phyloP scores from a whole-genome alignment of 2,329 filamentous ascomycete species.

The Exophiala sideris region DNA sequence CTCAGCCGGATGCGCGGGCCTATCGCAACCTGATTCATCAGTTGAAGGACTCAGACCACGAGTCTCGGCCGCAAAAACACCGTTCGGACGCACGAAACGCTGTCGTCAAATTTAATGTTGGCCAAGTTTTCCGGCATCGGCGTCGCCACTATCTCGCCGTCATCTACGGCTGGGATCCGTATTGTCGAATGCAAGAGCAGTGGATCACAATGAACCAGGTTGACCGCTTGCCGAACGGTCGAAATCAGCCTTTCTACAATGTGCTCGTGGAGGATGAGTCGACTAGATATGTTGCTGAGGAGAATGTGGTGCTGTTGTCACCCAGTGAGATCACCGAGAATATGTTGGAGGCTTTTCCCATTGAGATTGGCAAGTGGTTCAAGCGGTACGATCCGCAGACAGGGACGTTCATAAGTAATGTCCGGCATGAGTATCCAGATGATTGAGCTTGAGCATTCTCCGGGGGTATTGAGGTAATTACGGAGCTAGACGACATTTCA shows the following conservation, averaged over 20 bases:
- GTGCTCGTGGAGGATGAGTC: constrained; percentile 72
- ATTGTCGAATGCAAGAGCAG: constrained; percentile 57
- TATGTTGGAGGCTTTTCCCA: constrained; percentile 19
- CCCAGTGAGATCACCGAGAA: constrained; percentile 54
- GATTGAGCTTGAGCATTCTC: constrained; percentile 50
- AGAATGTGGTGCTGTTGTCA: constrained; percentile 68
- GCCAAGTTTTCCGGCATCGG: constrained; percentile 79
- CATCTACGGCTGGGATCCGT: constrained; percentile 80
- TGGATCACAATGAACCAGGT: constrained; percentile 66
- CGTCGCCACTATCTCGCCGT: constrained; percentile 76
- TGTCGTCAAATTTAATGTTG: constrained; percentile 64
- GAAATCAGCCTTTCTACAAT: constrained; percentile 75
- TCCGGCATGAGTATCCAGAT: constrained; percentile 78
- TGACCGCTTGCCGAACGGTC: constrained; percentile 57
- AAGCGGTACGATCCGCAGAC: constrained; percentile 71
- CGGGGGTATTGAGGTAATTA: no score
- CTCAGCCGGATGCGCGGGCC: constrained; percentile 50
- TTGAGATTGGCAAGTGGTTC: constrained; percentile 74
- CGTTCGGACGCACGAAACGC: constrained; percentile 30
- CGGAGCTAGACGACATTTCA: no score
- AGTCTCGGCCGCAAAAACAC: constrained; percentile 28
- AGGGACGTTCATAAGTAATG: constrained; percentile 77
- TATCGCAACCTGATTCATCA: constrained; percentile 48
- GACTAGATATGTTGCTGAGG: constrained; percentile 72
- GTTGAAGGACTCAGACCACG: constrained; percentile 55